Percentiles rank a stretch among this genome's conserved stretches.
Conservation (phyloP, 1,284 basidiomycete genomes). For the Pascua sp. region DNA sequence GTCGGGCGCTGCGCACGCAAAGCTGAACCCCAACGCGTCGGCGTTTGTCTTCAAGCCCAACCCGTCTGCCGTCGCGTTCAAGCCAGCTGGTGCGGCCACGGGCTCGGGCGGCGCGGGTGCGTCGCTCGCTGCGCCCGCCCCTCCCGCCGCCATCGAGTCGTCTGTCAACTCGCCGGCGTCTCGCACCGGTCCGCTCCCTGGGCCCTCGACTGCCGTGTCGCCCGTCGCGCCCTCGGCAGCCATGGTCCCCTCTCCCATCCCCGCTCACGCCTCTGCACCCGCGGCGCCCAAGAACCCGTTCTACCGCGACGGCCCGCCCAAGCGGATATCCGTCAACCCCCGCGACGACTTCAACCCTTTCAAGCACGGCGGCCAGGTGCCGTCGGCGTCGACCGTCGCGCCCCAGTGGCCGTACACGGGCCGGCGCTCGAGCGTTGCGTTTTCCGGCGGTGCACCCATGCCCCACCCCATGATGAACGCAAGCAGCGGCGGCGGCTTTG, state of each 20-base stretch:
- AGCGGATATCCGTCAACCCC: slow-evolving; percentile 76
- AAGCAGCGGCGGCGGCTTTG: slow-evolving; percentile 1
- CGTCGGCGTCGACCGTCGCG: slow-evolving; percentile 65
- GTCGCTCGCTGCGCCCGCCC: not conserved
- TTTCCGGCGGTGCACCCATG: slow-evolving; percentile 36
- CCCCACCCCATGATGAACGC: slow-evolving; percentile 12
- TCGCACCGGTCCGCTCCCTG: not conserved
- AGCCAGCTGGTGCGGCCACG: slow-evolving; percentile 13
- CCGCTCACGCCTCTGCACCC: not conserved
- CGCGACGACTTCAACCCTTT: slow-evolving; percentile 93
- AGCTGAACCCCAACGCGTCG: slow-evolving; percentile 74
- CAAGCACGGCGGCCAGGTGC: slow-evolving; percentile 61
- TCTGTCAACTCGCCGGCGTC: slow-evolving; percentile 26
- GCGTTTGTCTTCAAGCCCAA: slow-evolving; percentile 63
- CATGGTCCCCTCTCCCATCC: not conserved
- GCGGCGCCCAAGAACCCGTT: slow-evolving; percentile 62
- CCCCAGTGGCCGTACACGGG: slow-evolving; percentile 83
- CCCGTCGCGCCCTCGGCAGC: not conserved
- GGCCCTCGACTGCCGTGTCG: not conserved
- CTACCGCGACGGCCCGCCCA: slow-evolving; percentile 68
- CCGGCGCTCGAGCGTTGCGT: slow-evolving; percentile 71
- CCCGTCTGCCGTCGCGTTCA: slow-evolving; percentile 52
- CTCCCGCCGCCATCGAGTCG: slow-evolving; percentile 4
- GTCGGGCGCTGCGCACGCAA: slow-evolving; percentile 37
- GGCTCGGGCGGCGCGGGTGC: slow-evolving; percentile 1